Evolutionary conservation across 768 basidiomycete species (phyloP), one percentile per base, ranked within the genome.

Genomic region (Pisolithus sp.): DNA sequence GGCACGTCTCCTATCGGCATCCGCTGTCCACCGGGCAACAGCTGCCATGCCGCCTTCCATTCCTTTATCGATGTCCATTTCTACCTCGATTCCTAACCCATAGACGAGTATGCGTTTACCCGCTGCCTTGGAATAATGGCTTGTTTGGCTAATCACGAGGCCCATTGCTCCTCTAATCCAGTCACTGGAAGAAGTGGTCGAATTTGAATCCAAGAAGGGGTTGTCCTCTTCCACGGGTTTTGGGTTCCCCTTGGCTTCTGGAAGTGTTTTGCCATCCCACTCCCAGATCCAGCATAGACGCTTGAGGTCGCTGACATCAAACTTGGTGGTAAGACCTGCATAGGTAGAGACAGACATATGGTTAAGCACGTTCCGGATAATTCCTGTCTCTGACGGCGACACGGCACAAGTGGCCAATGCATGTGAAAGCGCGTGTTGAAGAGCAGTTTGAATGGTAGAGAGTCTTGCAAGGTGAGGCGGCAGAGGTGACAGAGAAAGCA

Each of bases 271-370:
- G 6, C 78, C 76, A 60, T 89, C 83, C 90, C 90, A 93, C 64
- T 92, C 90, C 88, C 90, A 91, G 15, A 92, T 53, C 89, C 90
- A 92, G 68, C 89, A 91, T 18, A 93, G 76, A 53, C 85, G 76
- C 51, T 73, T 79, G 43, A 92, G 72, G 60, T 90, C 89, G 46
- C 83, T 78, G n/a, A 81, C 56, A 30, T 78, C 76, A 57, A 89
- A 82, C 50, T 80, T 77, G 4, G 81, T 76, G 2, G 78, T 70
- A 40, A 91, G 70, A 8, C 86, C 88, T 31, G 80, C 62, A 64
- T 89, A 89, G 24, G 83, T 82, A 46, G 73, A 73, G 44, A 89
- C 66, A 36, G 89, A 85, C 46, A 86, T 63, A 60, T 90, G 82
- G 59, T 88, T 91, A 44, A 92, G 74, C 20, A 92, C 87, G 64